These are phyloP conservation scores for Xylaria sp. DNA, from an alignment of 2,329 filamentous ascomycete species.

Conservation along the genomic window DNA sequence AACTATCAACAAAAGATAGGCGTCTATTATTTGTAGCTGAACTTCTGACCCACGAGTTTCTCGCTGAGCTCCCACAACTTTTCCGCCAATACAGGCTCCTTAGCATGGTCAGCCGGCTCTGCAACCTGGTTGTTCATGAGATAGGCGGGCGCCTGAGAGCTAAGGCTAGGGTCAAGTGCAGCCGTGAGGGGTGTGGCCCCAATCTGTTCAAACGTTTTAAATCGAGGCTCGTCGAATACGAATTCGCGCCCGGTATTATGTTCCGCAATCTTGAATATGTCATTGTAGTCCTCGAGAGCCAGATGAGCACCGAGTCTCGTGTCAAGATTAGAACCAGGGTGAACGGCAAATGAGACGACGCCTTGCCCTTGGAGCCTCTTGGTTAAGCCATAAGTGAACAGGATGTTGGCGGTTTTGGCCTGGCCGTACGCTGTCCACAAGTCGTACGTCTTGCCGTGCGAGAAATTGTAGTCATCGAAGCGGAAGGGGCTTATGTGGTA, in stretches of 20 bases:
- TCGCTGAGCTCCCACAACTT: constrained; percentile 54
- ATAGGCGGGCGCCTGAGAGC: constrained; percentile 43
- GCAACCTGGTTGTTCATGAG: constrained; percentile 30
- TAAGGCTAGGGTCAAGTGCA: constrained; percentile 44
- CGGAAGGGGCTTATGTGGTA: constrained; percentile 46
- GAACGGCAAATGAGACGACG: constrained; percentile 40
- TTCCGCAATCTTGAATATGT: constrained; percentile 31
- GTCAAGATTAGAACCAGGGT: not conserved
- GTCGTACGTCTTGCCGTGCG: constrained; percentile 45
- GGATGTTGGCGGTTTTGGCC: no score
- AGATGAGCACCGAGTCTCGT: constrained; percentile 34
- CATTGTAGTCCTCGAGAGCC: not conserved
- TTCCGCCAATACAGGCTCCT: constrained; percentile 44
- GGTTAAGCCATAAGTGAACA: no score
- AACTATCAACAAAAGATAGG: no score
- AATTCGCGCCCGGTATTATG: constrained; percentile 29
- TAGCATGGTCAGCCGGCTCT: constrained; percentile 43
- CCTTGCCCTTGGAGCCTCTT: constrained; percentile 40
- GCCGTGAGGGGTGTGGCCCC: constrained; percentile 48
- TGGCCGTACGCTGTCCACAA: no score
- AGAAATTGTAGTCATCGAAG: constrained; percentile 51
- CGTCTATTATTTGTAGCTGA: constrained; percentile 28
- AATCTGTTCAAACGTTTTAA: constrained; percentile 47
- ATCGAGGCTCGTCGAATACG: constrained; percentile 32
- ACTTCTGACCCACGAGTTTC: constrained; percentile 45